Base-by-base conservation (phyloP, 1,284 basidiomycete species). In the Ganoderma lucidum region DNA sequence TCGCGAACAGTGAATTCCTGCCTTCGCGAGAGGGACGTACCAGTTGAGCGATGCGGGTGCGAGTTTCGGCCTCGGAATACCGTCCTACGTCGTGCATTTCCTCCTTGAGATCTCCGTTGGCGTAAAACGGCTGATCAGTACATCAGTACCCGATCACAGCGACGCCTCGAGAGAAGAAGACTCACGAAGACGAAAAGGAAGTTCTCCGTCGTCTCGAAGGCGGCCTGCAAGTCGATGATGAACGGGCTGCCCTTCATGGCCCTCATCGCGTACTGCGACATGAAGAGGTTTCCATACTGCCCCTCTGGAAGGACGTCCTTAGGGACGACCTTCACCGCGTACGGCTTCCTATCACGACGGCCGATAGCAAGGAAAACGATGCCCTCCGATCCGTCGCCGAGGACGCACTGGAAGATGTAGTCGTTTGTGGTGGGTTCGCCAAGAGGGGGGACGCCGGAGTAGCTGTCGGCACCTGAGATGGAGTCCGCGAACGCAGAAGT, bases 11-110 rank as follows among this genome's bases (percentile, higher is more conserved):
- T 19, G 15, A 23, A 48, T 23, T 48, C 19, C 28, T 23, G n/a
- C 19, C 15, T 5, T n/a, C 12, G 35, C 35, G 35, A 12, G 56
- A 23, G 4, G 32, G 6, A 67, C 73, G 35, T 64, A 77, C 76
- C 4, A 79, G 66, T 62, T 78, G 77, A 5, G 76, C 76, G 17
- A 67, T 53, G 61, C 69, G 74, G 37, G 60, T 65, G 10, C 70
- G 67, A 2, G 70, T 71, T 12, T 65, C 58, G 8, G 28, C 12
- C 28, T 64, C 62, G 12, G 70, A 56, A 9, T 56, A 56, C 53
- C 53, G 53, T 5, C 30, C 30, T 35, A 56, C 17, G 9, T 56
- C 32, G 32, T 35, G 53, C 53, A 56, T 56, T 9, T 56, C 53
- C 30, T 35, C 53, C 30, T 56, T 56, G 30, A 56, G 53, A 3